Conservation (phyloP, 2,329 filamentous ascomycete genomes). For the Emydomyces testavorans region DNA sequence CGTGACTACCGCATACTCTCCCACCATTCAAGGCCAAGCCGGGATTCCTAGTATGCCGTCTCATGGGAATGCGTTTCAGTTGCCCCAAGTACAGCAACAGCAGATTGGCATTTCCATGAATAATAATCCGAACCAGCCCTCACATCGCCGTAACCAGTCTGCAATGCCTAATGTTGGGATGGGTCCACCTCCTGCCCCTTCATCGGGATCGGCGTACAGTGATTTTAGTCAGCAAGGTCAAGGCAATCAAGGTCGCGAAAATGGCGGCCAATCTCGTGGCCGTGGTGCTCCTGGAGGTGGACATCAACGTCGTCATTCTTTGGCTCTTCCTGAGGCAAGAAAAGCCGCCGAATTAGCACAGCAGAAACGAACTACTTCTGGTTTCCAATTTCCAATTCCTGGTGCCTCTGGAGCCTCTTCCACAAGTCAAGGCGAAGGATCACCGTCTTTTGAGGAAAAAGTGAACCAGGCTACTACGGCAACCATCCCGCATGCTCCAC, state of each 20-base stretch:
- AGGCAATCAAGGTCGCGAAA: constrained; percentile 57
- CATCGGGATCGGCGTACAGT: constrained; percentile 70
- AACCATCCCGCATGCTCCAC: constrained; percentile 41
- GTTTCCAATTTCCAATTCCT: constrained; percentile 85
- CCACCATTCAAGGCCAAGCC: constrained; percentile 55
- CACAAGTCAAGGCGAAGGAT: constrained; percentile 43
- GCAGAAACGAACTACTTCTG: constrained; percentile 87
- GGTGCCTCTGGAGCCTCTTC: constrained; percentile 46
- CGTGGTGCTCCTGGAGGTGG: constrained; percentile 62
- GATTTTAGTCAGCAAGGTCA: constrained; percentile 43
- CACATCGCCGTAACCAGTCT: constrained; percentile 96
- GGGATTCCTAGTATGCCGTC: constrained; percentile 63
- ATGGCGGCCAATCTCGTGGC: constrained; percentile 57
- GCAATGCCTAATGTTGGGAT: constrained; percentile 86
- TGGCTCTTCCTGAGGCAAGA: constrained; percentile 90
- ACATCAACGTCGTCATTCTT: constrained; percentile 85
- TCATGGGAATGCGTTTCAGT: constrained; percentile 67
- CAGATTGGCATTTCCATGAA: constrained; percentile 49
- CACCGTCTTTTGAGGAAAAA: constrained; percentile 44
- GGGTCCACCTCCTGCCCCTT: constrained; percentile 84
- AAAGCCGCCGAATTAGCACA: constrained; percentile 94
- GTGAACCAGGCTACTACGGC: constrained; percentile 14
- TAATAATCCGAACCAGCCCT: constrained; percentile 63
- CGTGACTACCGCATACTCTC: constrained; percentile 56
- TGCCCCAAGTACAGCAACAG: constrained; percentile 62